Evolutionary conservation across 1,284 basidiomycete genomes (phyloP).

Genomic region (Clitocybe nebularis): DNA sequence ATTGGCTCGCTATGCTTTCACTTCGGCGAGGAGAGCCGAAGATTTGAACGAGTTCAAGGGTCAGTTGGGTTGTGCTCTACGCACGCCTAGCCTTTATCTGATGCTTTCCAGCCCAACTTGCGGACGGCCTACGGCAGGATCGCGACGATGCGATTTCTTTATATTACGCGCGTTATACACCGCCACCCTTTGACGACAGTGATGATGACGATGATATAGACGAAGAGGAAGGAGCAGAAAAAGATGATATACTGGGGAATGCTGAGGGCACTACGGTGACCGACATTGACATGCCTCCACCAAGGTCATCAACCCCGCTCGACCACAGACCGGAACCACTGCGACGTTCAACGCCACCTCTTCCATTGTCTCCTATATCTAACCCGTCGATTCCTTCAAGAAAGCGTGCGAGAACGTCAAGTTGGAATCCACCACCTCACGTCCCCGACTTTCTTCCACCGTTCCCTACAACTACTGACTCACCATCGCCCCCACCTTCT

Average conservation of each 20-base stretch:
- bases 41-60: slow-evolving; percentile 70
- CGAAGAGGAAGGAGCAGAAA: slow-evolving; percentile 31
- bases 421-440: slow-evolving; percentile 58
- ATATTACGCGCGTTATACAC: slow-evolving; percentile 43
- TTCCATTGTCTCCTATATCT: slow-evolving; percentile 56
- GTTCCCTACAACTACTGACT: slow-evolving; percentile 46
- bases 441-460: slow-evolving; percentile 66
- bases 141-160: slow-evolving; percentile 53
- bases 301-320: slow-evolving; percentile 16
- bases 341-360: slow-evolving; percentile 36
- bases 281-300: slow-evolving; percentile 23
- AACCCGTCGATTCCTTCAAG: slow-evolving; percentile 48
- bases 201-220: slow-evolving; percentile 37
- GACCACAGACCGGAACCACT: slow-evolving; percentile 28
- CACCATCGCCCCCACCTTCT: slow-evolving; percentile 28
- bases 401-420: slow-evolving; percentile 51
- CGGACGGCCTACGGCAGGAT: slow-evolving; percentile 52
- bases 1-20: slow-evolving; percentile 57
- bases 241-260: slow-evolving; percentile 10
- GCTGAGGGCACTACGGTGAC: slow-evolving; percentile 7
- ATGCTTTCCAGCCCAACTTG: slow-evolving; percentile 50
- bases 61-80: slow-evolving; percentile 33
- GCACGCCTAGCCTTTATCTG: slow-evolving; percentile 14
- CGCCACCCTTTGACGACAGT: slow-evolving; percentile 27
- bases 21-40: slow-evolving; percentile 58